phyloP scores from a whole-genome alignment of 306 rosid genomes.

The Sicyos edulis region DNA sequence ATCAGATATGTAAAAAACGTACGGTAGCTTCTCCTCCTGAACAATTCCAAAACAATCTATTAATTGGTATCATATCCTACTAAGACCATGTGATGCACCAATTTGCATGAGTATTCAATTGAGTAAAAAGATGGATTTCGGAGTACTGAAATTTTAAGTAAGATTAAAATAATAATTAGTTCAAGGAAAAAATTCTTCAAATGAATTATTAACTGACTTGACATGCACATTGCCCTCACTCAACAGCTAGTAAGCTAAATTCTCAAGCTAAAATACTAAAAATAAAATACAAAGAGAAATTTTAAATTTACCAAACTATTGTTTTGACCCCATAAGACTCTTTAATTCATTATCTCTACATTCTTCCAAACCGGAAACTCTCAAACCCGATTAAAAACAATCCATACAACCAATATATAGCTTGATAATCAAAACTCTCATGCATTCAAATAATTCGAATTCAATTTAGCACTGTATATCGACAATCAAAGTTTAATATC shows the following conservation, averaged over 20 bases:
- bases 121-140: background rate
- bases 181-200: background rate
- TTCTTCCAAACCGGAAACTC: too few species aligned
- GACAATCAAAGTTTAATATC: background rate
- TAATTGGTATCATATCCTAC: background rate
- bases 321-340: too few species aligned
- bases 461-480: background rate
- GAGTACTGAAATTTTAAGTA: background rate
- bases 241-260: background rate
- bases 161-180: background rate
- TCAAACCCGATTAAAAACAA: too few species aligned
- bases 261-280: background rate
- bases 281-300: background rate
- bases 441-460: background rate
- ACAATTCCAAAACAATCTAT: background rate
- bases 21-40: constrained; percentile 90
- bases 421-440: too few species aligned
- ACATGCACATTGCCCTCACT: background rate
- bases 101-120: background rate
- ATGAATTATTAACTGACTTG: background rate
- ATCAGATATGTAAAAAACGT: constrained; percentile 68
- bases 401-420: too few species aligned
- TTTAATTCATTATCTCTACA: too few species aligned
- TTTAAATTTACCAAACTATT: too few species aligned
- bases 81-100: background rate